Evolutionary conservation across 768 basidiomycete species (phyloP), one percentile per base, ranked within the genome.

Genomic region (Paxillus involutus): DNA sequence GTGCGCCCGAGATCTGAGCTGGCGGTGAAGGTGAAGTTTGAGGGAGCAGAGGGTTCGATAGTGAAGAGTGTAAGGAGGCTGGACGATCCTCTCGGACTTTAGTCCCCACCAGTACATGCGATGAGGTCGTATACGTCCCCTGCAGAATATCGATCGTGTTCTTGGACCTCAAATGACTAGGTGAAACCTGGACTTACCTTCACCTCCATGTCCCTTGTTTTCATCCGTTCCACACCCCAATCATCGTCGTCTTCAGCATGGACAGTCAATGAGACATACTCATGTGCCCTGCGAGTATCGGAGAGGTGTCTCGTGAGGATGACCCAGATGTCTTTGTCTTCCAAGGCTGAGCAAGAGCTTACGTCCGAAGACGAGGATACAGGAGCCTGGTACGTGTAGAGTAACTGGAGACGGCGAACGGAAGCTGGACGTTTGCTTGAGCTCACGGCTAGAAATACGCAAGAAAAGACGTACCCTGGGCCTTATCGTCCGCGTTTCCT

Each of bases 291-390:
- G 44, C 73, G 77, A n/a, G 82, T 87, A 57, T 86, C 75, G 0
- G 68, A 66, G 8, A 88, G 66, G 66, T 98, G 95, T 29, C 92
- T 82, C 0, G 86, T 88, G 2, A 98, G 77, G 2, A 94, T 78
- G 8, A 95, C 62, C 91, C 89, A 96, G 6, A 97, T 75, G 42
- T 91, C 85, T 29, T 75, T 61, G 16, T 61, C 64, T 63, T 56
- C 13, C 48, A 33, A 0, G 41, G 26, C 44, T n/a, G 26, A 16
- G 9, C 26, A 32, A 12, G 44, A 35, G n/a, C 37, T 11, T 11
- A 40, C 56, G 33, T 33, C 35, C 2, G 19, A 8, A 7, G 16
- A 45, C 24, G 26, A 17, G 10, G 44, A 26, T 45, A 3, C 24
- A 13, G 29, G 29, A 43, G 35, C 21, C 26, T 52, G 56, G 42